Conservation (phyloP, 2,329 filamentous ascomycete genomes). For the Cadophora sp. region DNA sequence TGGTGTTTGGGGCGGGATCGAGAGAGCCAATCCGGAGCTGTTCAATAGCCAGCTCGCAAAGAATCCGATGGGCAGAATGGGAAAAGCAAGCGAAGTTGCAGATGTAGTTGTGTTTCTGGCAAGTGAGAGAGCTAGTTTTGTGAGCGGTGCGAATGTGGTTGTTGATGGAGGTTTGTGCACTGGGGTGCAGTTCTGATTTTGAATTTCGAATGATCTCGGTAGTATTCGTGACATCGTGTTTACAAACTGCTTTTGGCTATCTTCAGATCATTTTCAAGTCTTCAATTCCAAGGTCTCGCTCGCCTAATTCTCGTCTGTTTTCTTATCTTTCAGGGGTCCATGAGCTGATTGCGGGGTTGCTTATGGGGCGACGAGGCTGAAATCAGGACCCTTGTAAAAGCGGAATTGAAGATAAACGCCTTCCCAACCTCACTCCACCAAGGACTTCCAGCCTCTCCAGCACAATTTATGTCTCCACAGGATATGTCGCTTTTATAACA, state of each 20-base stretch:
- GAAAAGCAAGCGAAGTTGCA: conserved; percentile 27
- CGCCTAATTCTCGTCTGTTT: too few relatives aligned
- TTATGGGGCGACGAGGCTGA: conserved; percentile 2
- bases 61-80: conserved; percentile 29
- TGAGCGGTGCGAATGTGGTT: conserved; percentile 26
- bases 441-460: background rate
- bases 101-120: conserved; percentile 26
- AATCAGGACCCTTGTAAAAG: background rate
- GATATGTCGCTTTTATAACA: background rate
- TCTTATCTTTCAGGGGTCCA: too few relatives aligned
- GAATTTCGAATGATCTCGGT: background rate
- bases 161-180: conserved; percentile 29
- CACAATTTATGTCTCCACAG: background rate
- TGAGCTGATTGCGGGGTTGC: background rate
- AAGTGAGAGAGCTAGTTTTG: conserved; percentile 24
- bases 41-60: conserved; percentile 38
- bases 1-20: conserved; percentile 47
- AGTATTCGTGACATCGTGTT: too few relatives aligned
- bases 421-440: background rate
- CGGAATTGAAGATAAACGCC: background rate
- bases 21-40: conserved; percentile 43
- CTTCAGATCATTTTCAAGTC: background rate
- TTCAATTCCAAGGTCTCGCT: too few relatives aligned
- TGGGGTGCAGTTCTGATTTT: conserved; percentile 25
- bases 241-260: too few relatives aligned